Percentiles rank a stretch among this genome's conserved stretches.
phyloP scores from a whole-genome alignment of 192 early-diverging fungal genomes.

The Podila horticola region DNA sequence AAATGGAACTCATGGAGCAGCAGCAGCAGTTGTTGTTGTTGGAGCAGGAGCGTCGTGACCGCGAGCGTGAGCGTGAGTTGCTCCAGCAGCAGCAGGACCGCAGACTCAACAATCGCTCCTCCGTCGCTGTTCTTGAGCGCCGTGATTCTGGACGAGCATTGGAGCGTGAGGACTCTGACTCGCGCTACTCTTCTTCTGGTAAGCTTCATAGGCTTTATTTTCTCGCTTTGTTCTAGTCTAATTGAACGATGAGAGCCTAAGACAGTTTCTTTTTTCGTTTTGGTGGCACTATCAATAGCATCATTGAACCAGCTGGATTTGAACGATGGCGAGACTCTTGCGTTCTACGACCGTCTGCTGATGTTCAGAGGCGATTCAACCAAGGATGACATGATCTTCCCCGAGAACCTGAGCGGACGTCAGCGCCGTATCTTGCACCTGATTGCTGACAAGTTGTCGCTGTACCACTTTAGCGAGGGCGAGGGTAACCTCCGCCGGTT shows the following conservation, averaged over 20 bases:
- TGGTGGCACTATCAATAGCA: constrained; percentile 8
- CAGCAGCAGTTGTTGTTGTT: constrained; percentile 36
- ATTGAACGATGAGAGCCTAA: no score
- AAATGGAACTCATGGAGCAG: constrained; percentile 45
- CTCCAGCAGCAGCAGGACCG: constrained; percentile 40
- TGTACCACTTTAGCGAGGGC: constrained; percentile 60
- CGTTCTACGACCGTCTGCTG: constrained; percentile 76
- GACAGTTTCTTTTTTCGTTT: not conserved
- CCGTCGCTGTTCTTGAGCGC: constrained; percentile 34
- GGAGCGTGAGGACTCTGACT: constrained; percentile 34
- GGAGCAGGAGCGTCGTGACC: constrained; percentile 44
- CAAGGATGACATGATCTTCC: constrained; percentile 72
- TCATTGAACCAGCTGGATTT: constrained; percentile 65
- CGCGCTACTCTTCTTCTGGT: constrained; percentile 1
- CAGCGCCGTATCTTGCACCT: constrained; percentile 72
- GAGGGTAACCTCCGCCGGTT: constrained; percentile 59
- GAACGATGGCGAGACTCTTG: constrained; percentile 75
- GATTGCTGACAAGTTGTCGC: constrained; percentile 77
- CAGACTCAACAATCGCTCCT: constrained; percentile 36
- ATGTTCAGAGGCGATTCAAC: constrained; percentile 76
- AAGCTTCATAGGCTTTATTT: constrained; percentile 7
- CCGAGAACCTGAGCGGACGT: constrained; percentile 65
- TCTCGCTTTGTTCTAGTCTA: not conserved
- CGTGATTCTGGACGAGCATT: constrained; percentile 45
- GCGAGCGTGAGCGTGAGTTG: constrained; percentile 42